These are phyloP conservation scores for Aspergillus sp. DNA, from an alignment of 2,329 filamentous ascomycete genomes.

Conservation along the genomic window DNA sequence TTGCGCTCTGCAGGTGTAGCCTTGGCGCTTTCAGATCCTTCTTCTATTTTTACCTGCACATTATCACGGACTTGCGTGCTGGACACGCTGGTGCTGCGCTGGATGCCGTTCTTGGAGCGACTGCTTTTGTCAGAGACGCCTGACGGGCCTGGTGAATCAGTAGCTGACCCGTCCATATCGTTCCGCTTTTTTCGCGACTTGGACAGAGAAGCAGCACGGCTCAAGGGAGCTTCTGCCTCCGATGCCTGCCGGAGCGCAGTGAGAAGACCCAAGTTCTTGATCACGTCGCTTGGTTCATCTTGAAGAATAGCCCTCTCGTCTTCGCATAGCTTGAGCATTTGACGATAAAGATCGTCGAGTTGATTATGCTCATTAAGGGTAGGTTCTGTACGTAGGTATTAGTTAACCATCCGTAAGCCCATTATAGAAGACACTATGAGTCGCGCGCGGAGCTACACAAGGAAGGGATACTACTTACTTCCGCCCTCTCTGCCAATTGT, in stretches of 20 bases:
- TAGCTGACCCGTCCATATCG: constrained; percentile 44
- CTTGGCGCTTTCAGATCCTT: constrained; percentile 44
- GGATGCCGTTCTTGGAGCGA: constrained; percentile 42
- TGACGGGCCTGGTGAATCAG: constrained; percentile 48
- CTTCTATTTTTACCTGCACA: constrained; percentile 43
- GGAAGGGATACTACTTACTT: constrained; percentile 36
- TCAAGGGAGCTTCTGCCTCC: constrained; percentile 45
- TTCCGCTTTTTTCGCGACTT: constrained; percentile 50
- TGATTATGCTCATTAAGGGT: constrained; percentile 43
- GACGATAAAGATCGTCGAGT: constrained; percentile 47
- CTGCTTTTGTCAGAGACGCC: constrained; percentile 44
- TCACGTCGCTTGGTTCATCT: constrained; percentile 51
- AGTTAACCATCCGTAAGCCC: constrained; percentile 8
- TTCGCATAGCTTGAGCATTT: constrained; percentile 48
- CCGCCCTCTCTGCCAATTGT: constrained; percentile 44
- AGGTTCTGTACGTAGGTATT: constrained; percentile 28
- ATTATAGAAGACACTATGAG: background rate
- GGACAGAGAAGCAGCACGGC: constrained; percentile 36
- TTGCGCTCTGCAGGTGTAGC: constrained; percentile 46
- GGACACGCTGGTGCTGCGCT: constrained; percentile 45
- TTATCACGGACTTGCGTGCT: constrained; percentile 39
- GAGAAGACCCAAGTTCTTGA: constrained; percentile 51
- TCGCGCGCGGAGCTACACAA: background rate
- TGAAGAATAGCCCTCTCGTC: constrained; percentile 49
- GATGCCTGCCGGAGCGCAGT: constrained; percentile 50